Base-by-base conservation (phyloP, 768 basidiomycete genomes). In the Mycena indigotica region DNA sequence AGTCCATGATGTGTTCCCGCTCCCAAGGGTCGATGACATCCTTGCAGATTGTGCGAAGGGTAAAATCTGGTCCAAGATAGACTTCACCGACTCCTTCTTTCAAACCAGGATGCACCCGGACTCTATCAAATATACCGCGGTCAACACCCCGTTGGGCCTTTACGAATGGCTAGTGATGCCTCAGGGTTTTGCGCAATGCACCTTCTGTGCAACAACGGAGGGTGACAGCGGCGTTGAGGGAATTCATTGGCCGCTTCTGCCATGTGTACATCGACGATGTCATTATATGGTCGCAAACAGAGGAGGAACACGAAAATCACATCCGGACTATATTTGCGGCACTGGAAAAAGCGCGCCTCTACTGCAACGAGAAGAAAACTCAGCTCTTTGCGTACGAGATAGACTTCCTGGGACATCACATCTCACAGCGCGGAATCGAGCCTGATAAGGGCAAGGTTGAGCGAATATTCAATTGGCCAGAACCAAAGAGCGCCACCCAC, bases 241-340 rank as follows among this genome's bases (percentile, higher is more conserved):
- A 66, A 0, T 64, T 66, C 12, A 69, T 82, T 24, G 77, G 79
- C 0, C 63, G 65, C 3, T 70, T 79, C 45, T 76, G 76, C 49
- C 74, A 80, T 54, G 69, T 77, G 0, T 80, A 81, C 59, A 63
- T 80, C 0, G 77, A 82, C 56, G 72, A 80, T 52, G 75, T 80
- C 30, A 66, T 81, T 19, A 77, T 80, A 28, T 80, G 74, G 73
- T 82, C 77, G 0, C 15, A 76, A 0, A 54, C 67, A 0, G 16
- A 75, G 0, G 73, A 73, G 4, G 72, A 77, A 53, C 78, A 79
- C 28, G 35, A 57, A 0, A 0, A 38, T 1, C 67, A 73, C 50
- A 63, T 74, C 1, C 29, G 52, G 0, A 19, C 23, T 0, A 67
- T 76, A 15, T 63, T 78, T 0, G 65, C 68, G 0, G 38, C 39